These are phyloP conservation scores for Cynanchum wilfordii DNA, from an alignment of 257 asterid genomes.

Conservation along the genomic window DNA sequence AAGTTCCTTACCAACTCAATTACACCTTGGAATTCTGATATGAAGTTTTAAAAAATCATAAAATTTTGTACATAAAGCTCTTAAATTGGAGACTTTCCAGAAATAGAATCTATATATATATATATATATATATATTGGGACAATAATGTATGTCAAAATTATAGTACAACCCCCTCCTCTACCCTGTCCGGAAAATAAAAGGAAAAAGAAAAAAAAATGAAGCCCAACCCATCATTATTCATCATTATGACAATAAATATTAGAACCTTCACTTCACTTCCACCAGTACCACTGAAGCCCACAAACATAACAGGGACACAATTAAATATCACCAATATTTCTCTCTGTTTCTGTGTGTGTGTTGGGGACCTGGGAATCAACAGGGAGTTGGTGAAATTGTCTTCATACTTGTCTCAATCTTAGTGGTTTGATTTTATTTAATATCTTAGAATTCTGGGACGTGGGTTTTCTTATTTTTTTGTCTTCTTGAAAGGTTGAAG, in stretches of 20 bases:
- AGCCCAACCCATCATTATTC: neutral
- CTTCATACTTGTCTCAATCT: slow-evolving; percentile 5
- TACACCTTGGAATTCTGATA: too few species aligned
- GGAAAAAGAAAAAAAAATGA: too few species aligned
- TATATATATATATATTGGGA: too few species aligned
- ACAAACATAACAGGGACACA: neutral
- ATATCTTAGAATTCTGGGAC: neutral
- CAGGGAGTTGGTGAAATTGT: slow-evolving; percentile 13
- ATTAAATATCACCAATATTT: neutral
- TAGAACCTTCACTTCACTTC: neutral
- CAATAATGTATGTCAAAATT: too few species aligned
- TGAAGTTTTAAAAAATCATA: too few species aligned
- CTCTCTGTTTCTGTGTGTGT: neutral
- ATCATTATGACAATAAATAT: neutral
- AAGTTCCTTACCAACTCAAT: too few species aligned
- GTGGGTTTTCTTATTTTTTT: neutral
- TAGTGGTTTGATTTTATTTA: neutral
- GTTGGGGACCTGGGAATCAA: slow-evolving; percentile 16
- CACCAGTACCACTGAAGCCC: slow-evolving; percentile 8
- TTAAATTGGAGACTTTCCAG: too few species aligned
- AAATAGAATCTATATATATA: too few species aligned
- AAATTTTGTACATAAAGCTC: too few species aligned
- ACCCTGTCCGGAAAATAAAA: too few species aligned
- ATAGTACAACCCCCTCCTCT: too few species aligned
- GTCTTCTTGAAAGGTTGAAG: neutral